Percentiles rank a stretch among this genome's conserved stretches.
phyloP scores from a whole-genome alignment of 2,329 filamentous ascomycete genomes.

The Fusarium acutatum region DNA sequence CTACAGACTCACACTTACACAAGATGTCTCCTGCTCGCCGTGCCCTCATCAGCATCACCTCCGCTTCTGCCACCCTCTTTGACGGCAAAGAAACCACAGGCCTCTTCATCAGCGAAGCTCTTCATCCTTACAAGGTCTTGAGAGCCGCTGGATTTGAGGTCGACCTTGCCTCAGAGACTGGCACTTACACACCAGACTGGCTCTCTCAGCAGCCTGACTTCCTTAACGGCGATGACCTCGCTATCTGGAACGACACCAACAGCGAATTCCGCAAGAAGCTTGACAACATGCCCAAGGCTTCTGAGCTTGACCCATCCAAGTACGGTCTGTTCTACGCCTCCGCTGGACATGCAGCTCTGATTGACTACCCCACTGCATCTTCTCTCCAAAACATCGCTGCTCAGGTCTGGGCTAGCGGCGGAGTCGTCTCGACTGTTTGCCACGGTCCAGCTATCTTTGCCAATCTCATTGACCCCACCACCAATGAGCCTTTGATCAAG shows the following conservation, averaged over 20 bases:
- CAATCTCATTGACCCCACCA: neutral
- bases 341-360: conserved; percentile 11
- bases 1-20: neutral
- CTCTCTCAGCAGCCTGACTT: conserved; percentile 13
- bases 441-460: conserved; percentile 9
- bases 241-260: conserved; percentile 48
- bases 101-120: conserved; percentile 2
- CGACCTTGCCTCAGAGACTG: conserved; percentile 4
- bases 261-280: conserved; percentile 57
- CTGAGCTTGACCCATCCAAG: conserved; percentile 36
- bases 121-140: conserved; percentile 9
- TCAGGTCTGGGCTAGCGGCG: neutral
- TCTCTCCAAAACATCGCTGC: conserved; percentile 3
- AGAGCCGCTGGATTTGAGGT: conserved; percentile 8
- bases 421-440: conserved; percentile 5
- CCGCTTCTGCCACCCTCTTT: conserved; percentile 14
- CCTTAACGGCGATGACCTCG: conserved; percentile 7
- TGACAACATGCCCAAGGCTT: conserved; percentile 51
- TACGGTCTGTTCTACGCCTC: conserved; percentile 34
- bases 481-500: conserved; percentile 12
- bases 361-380: conserved; percentile 10
- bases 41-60: conserved; percentile 21
- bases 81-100: conserved; percentile 11
- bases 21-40: conserved; percentile 14
- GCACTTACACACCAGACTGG: conserved; percentile 5